Base-by-base conservation (phyloP, 176 grass and related monocot genomes). In the Zoysia pacifica region DNA sequence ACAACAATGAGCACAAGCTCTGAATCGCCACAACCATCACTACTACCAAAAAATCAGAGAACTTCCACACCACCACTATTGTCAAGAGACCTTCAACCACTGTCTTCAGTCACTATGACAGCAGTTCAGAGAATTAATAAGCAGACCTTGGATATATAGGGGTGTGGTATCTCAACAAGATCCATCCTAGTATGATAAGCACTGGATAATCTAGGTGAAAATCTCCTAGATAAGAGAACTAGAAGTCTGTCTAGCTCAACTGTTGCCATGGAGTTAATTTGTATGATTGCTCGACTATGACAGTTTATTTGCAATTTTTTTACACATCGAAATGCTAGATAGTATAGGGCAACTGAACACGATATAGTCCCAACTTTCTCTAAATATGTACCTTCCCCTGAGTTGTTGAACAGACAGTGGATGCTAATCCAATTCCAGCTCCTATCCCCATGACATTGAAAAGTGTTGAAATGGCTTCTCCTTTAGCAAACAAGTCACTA, bases 401-500 rank as follows among this genome's bases (percentile, higher is more conserved):
- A 69, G 90, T 99, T 81, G 93, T 84, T 71, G 93, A 93, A 61
- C 92, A 95, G 45, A 99, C 72, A 69, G 93, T 95, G 75, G 97
- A 99, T 74, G 93, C 91, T 75, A 99, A 84, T 61, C 90, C 88
- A 91, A 96, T 93, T 73, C 93, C 93, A 48, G 79, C 92, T 82
- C 90, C 93, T 43, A 99, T 86, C 13, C 88, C 97, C 82, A 93
- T 83, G 40, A 99, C 90, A 84, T 93, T 95, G 59, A 82, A 95
- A 84, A 99, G 86, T 79, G 97, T 99, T 72, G 97, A 96, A 67
- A 99, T 99, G 50, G 96, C 90, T 80, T 99, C 96, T 49, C 96
- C 93, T 93, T 96, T 95, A 53, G 97, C 93, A 88, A 99, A 95
- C 69, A 99, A 87, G 77, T 96, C 97, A 63, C 97, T 99, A 42